Base-by-base conservation (phyloP, 2,329 filamentous ascomycete genomes). In the Diaporthe batatas region DNA sequence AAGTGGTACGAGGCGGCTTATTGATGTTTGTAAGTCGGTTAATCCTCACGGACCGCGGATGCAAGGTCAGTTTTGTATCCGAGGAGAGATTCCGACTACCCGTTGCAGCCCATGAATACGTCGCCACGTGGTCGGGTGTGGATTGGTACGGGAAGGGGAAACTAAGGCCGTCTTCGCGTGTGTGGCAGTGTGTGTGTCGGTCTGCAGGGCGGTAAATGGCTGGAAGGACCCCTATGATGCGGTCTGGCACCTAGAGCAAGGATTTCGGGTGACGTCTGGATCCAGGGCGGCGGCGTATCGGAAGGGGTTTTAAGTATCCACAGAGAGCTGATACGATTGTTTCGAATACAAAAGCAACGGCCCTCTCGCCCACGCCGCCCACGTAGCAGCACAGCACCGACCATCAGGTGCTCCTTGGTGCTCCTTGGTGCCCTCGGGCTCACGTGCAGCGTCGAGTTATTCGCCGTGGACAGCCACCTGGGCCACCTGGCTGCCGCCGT, bases 141-240 rank as follows among this genome's bases (percentile, higher is more conserved):
- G 62, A 29, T 67, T 67, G 47, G 29, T 29, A 29, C 29, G 29
- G 39, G 32, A 16, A 8, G 53, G 47, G 14, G 16, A 53, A 53
- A 32, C 11, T 6, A 34, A 53, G 42, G 62, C 32, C 3, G 47
- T 39, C n/a, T 53, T 12, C 3, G n/a, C 12, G 11, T 21, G 32
- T 25, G 47, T 53, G n/a, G n/a, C n/a, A n/a, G n/a, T n/a, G 62
- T 67, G 29, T 29, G 29, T 29, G 29, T 29, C 62, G 62, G 62
- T 53, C 62, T 53, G 47, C 62, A 67, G 44, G 18, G 62, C 62
- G 62, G 62, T 67, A 67, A 67, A 25, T 67, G 62, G 62, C 62
- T 67, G 47, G 51, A 18, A 29, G 62, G 7, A 42, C 8, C 44
- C 29, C 62, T 25, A 53, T 53, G 47, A 53, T 67, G 62, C 62